Base-by-base conservation (phyloP, 306 rosid species). In the Sesbania bispinosa region DNA sequence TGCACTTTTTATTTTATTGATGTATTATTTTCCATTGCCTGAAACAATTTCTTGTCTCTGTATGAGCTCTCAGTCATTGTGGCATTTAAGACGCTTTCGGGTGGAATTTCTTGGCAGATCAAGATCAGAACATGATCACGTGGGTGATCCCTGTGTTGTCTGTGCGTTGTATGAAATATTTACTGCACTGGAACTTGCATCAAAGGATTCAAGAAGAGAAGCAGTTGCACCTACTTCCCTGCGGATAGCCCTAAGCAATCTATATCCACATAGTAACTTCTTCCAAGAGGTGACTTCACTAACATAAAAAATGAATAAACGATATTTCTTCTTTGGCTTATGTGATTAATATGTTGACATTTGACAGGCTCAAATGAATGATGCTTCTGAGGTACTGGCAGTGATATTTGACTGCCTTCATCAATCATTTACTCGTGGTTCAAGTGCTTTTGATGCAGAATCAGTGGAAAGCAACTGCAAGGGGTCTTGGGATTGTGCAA, bases 341-440 rank as follows among this genome's bases (percentile, higher is more conserved):
- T 65, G 78, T 59, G 82, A 66, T 72, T 84, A 66, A 88, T 47
- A 42, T 46, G 43, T 18, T 54, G 76, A 41, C 60, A 46, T 77
- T 77, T 82, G 72, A 39, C 88, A 95, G 99, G 96, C 87, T 78
- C 97, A 95, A 80, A 95, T 95, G 99, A 95, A 95, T 51, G 99
- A 95, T 77, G 99, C 99, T 62, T 95, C 99, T 69, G 99, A 95
- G 86, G 99, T 95, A 10, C 80, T 95, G 76, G 90, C 46, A 15
- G 97, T 86, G 75, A 83, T 95, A 76, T 95, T 92, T 88, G 86
- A 88, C 68, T 88, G 99, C 87, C 93, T 95, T 75, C 99, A 95
- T 72, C 87, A 13, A 57, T 88, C 99, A 26, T 92, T 89, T 81
- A 79, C 89, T 72, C 66, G 80, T 58, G 80, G 69, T 75, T 88